These are phyloP conservation scores for Teunomyces funiuensis DNA, from an alignment of 805 yeast genomes.

Conservation along the genomic window DNA sequence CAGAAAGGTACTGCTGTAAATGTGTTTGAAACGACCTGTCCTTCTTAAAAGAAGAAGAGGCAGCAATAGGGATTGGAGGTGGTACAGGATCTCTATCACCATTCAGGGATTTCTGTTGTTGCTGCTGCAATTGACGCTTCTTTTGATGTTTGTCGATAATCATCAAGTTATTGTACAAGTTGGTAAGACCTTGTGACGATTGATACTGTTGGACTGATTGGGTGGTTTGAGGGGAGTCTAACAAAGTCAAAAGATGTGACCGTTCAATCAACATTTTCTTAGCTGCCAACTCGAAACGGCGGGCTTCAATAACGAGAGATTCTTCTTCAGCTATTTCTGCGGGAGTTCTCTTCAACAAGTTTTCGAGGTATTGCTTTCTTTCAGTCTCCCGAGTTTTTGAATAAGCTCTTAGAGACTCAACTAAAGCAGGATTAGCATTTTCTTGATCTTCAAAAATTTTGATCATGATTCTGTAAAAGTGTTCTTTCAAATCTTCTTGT, in stretches of 20 bases:
- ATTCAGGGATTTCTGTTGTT: constrained; percentile 14
- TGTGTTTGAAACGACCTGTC: constrained; percentile 46
- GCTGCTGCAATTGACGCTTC: constrained; percentile 48
- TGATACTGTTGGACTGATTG: constrained; percentile 74
- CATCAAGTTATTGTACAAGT: constrained; percentile 77
- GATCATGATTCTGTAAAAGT: constrained; percentile 70
- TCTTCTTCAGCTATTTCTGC: constrained; percentile 99
- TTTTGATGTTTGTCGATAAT: constrained; percentile 61
- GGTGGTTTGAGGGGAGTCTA: constrained; percentile 84
- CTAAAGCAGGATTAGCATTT: constrained; percentile 44
- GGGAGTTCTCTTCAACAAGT: constrained; percentile 79
- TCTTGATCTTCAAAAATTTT: constrained; percentile 43
- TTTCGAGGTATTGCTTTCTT: constrained; percentile 77
- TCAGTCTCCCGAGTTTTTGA: constrained; percentile 71
- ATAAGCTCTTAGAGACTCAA: constrained; percentile 62
- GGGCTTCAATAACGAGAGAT: constrained; percentile 86
- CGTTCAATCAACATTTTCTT: constrained; percentile 85
- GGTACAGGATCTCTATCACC: constrained; percentile 48
- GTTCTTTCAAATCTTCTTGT: constrained; percentile 79
- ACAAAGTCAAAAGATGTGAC: constrained; percentile 67
- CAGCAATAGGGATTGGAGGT: constrained; percentile 57
- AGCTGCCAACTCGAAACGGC: constrained; percentile 88
- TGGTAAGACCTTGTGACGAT: constrained; percentile 87
- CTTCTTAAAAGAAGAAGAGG: constrained; percentile 48
- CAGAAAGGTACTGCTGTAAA: constrained; percentile 42